Evolutionary conservation across 768 basidiomycete species (phyloP).

Genomic region (Lentinula sp.): DNA sequence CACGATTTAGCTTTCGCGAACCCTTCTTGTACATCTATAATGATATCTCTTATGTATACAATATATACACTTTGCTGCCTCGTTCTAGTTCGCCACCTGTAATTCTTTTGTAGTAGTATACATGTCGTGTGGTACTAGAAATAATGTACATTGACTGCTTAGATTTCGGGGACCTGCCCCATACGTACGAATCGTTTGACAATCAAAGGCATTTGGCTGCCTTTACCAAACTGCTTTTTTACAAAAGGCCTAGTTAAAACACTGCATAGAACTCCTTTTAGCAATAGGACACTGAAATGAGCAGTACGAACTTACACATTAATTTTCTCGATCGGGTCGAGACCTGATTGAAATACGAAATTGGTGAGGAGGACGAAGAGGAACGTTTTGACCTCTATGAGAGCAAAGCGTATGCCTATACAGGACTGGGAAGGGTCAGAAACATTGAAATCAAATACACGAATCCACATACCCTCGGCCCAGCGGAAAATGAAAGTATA

Average conservation of each 20-base stretch:
- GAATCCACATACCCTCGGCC: constrained; percentile 58
- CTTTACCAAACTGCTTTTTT: constrained; percentile 43
- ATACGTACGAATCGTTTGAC: constrained; percentile 27
- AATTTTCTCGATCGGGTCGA: constrained; percentile 46
- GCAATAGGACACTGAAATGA: background rate
- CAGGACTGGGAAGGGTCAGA: constrained; percentile 53
- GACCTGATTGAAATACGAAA: constrained; percentile 54
- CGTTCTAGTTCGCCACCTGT: background rate
- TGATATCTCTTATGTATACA: background rate
- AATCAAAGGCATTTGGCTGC: constrained; percentile 57
- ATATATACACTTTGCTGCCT: background rate
- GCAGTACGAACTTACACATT: constrained; percentile 48
- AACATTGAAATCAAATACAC: constrained; percentile 1
- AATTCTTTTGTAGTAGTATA: background rate
- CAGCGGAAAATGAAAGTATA: constrained; percentile 72
- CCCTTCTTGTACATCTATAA: no score
- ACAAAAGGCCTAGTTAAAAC: constrained; percentile 65
- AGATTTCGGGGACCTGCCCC: background rate
- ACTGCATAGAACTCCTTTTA: constrained; percentile 22
- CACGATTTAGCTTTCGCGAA: no score
- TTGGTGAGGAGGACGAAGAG: constrained; percentile 62
- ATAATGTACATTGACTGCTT: background rate
- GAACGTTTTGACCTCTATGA: constrained; percentile 81
- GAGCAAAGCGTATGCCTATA: constrained; percentile 75
- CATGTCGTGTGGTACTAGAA: background rate